phyloP scores from a whole-genome alignment of 345 rosid species.

The Heritiera littoralis region DNA sequence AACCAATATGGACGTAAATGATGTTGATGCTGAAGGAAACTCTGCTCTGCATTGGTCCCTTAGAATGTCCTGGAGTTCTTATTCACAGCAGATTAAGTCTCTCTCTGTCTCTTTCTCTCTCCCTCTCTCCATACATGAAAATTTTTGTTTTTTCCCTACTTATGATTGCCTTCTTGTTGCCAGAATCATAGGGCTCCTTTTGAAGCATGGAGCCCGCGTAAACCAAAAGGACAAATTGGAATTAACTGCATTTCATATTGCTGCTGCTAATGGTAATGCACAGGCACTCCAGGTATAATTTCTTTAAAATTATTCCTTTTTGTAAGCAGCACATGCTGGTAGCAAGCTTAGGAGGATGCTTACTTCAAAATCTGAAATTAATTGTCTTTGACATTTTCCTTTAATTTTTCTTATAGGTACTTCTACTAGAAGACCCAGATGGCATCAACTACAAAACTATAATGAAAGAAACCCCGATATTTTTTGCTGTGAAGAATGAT shows the following conservation, averaged over 20 bases:
- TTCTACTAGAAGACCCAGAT: constrained; percentile 53
- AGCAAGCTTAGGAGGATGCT: neutral
- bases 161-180: constrained; percentile 20
- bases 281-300: constrained; percentile 61
- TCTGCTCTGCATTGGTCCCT: constrained; percentile 76
- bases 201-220: constrained; percentile 60
- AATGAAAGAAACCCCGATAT: constrained; percentile 78
- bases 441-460: constrained; percentile 52
- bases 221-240: constrained; percentile 70
- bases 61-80: constrained; percentile 52
- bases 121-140: constrained; percentile 22
- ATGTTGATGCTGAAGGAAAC: constrained; percentile 68
- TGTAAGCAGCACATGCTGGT: neutral
- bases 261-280: constrained; percentile 77
- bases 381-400: constrained; percentile 21
- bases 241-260: constrained; percentile 63
- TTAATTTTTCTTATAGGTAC: constrained; percentile 44
- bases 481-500: constrained; percentile 79
- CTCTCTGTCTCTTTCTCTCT: constrained; percentile 21
- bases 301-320: neutral
- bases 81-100: constrained; percentile 62
- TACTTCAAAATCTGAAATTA: neutral
- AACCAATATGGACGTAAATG: constrained; percentile 55
- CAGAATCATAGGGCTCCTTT: constrained; percentile 66
- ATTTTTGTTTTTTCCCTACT: constrained; percentile 12